Evolutionary conservation across 108 stramenopile genomes (phyloP), one percentile per base, ranked within the genome.

Genomic region (Pseudonitzschia delicatissima): DNA sequence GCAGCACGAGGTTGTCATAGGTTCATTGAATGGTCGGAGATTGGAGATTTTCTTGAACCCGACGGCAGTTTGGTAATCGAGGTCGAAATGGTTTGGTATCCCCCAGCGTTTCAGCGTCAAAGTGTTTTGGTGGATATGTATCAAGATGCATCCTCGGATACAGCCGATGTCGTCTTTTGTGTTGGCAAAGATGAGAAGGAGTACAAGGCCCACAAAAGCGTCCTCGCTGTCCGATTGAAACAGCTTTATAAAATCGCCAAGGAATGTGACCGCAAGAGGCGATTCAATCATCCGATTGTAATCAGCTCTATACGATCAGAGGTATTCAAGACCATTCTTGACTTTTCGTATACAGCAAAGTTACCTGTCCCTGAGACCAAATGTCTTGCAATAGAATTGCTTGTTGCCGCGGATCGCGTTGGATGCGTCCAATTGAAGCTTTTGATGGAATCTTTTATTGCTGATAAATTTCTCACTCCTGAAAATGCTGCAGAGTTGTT

Each of bases 371-470:
- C 13, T 4, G 0, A 40, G 26, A 23, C 37, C 18, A 7, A 23
- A 4, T 18, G 20, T 7, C 15, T 18, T 40, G 39, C 60, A 1
- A 27, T 1, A 21, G 25, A 42, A 15, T 36, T 68, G 2, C 5
- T 68, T 44, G 35, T 44, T 35, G 67, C 55, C 27, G 67, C 67
- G 5, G 37, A 68, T 58, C 67, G 67, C 4, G 39, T 68, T 21
- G 57, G 27, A 0, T 68, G 55, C 29, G 59, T 31, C 13, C 42
- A 52, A 5, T 36, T 68, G 3, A 68, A 68, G 25, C 57, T 68
- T 35, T 59, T 39, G 3, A 31, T 27, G 0, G 67, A 68, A 45
- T 50, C 57, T 12, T 15, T 7, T 4, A 27, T 68, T 3, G 37
- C 32, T 1, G 29, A 59, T 3, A 15, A 39, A 4, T 34, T 35